phyloP scores from a whole-genome alignment of 495 filamentous ascomycete species.

The Penicillium alfredii region DNA sequence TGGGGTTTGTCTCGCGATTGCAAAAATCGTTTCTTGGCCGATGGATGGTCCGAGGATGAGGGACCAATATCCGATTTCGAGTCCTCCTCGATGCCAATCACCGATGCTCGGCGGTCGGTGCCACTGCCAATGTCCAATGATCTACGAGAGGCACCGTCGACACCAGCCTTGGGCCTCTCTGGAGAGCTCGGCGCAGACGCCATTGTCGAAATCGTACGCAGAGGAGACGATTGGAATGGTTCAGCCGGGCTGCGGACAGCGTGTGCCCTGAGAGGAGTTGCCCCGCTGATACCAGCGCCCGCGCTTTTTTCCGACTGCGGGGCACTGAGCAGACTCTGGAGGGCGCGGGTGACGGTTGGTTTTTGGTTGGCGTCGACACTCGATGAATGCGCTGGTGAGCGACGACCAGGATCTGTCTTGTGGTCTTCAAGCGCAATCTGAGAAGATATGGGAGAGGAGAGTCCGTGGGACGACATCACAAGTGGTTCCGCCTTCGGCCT shows the following conservation, averaged over 20 bases:
- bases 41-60: conserved; percentile 4
- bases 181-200: conserved; percentile 22
- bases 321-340: conserved; percentile 17
- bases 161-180: conserved; percentile 11
- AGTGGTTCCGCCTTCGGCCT: conserved; percentile 23
- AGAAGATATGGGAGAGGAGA: conserved; percentile 47
- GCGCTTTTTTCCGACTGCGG: conserved; percentile 40
- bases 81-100: conserved; percentile 4
- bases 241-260: conserved; percentile 15
- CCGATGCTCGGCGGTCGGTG: conserved; percentile 1
- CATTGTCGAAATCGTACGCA: conserved; percentile 21
- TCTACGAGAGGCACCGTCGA: conserved; percentile 12
- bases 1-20: conserved; percentile 17
- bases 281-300: conserved; percentile 29
- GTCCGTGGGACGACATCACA: conserved; percentile 25
- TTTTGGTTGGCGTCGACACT: neutral
- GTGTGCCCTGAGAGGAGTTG: conserved; percentile 12
- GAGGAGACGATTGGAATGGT: conserved; percentile 22
- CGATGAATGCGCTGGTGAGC: conserved; percentile 1
- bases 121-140: conserved; percentile 16
- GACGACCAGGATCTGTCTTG: conserved; percentile 1
- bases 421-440: conserved; percentile 57
- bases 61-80: conserved; percentile 17
- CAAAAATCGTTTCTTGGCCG: conserved; percentile 12
- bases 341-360: conserved; percentile 9